Evolutionary conservation across 1,139 yeast species (phyloP).

Genomic region (Saccharomyces hybrid): DNA sequence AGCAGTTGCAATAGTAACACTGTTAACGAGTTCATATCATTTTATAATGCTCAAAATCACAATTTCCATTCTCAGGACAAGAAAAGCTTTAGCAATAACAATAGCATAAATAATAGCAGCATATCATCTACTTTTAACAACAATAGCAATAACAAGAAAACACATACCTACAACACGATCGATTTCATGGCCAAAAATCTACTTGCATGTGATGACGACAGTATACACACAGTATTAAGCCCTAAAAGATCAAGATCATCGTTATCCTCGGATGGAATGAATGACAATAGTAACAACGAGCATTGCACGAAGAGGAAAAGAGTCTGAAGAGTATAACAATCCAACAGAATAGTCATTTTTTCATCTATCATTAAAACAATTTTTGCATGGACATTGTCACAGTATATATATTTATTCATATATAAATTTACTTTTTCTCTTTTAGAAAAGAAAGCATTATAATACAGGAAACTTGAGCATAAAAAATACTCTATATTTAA

Average conservation of each 20-base stretch:
- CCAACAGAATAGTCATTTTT: neutral
- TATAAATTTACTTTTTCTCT: neutral
- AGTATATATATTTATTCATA: neutral
- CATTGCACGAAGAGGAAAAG: neutral
- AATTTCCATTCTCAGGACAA: neutral
- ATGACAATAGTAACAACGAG: neutral
- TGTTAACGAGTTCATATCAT: neutral
- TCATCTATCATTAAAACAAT: neutral
- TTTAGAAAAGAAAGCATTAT: neutral
- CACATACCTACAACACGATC: neutral
- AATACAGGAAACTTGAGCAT: neutral
- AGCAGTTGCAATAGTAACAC: constrained; percentile 1
- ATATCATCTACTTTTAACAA: neutral
- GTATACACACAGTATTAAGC: neutral
- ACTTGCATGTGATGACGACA: neutral
- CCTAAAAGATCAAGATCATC: constrained; percentile 1
- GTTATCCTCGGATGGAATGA: neutral
- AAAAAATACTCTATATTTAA: neutral
- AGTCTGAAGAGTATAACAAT: neutral
- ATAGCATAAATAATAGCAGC: neutral
- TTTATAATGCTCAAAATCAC: neutral
- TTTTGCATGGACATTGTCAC: constrained; percentile 6
- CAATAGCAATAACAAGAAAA: constrained; percentile 2
- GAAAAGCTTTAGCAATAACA: neutral
- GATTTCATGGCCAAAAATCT: neutral